Base-by-base conservation (phyloP, 345 rosid genomes). In the Kandelia obovata region DNA sequence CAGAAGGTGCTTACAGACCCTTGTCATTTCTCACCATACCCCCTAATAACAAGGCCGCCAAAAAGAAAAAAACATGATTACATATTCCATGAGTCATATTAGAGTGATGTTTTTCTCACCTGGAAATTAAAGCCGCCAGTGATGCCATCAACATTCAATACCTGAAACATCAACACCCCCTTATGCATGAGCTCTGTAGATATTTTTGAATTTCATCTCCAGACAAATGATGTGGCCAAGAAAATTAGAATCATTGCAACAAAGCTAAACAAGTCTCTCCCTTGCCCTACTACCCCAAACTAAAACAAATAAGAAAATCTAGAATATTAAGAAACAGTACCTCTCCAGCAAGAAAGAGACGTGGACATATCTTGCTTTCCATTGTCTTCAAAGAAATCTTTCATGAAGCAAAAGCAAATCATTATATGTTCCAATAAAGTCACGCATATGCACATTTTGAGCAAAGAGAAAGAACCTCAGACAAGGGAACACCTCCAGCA, bases 71-170 rank as follows among this genome's bases (percentile, higher is more conserved):
- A 10, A 19, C 35, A 52, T 28, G 11, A 6, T 16, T 20, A 13
- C 7, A 16, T 19, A 49, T 5, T 28, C 34, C 16, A 46, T 58
- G 1, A 43, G 1, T 32, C 49, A 13, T 43, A 43, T 6, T 11
- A 34, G 53, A 58, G 30, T 28, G 13, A 61, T 21, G 43, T 63
- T 65, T 60, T n/a, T 58, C 62, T 68, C 61, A 85, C 97, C 92
- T 91, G 98, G 72, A 94, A 94, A 81, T 94, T 91, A 73, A 91
- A 94, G 63, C 97, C 98, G 49, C 97, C 97, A 1, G 96, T 91
- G 68, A 91, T 85, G 43, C 97, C 98, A 85, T 91, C 98, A 13
- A 94, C 81, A 47, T 94, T 83, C 62, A 91, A 83, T 64, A 91
- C 97, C 97, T 94, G 82, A 73, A 71, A 64, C 34, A 57, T 71